Conservation (phyloP, 1,284 basidiomycete genomes). For the Tylopilus orsonianus region DNA sequence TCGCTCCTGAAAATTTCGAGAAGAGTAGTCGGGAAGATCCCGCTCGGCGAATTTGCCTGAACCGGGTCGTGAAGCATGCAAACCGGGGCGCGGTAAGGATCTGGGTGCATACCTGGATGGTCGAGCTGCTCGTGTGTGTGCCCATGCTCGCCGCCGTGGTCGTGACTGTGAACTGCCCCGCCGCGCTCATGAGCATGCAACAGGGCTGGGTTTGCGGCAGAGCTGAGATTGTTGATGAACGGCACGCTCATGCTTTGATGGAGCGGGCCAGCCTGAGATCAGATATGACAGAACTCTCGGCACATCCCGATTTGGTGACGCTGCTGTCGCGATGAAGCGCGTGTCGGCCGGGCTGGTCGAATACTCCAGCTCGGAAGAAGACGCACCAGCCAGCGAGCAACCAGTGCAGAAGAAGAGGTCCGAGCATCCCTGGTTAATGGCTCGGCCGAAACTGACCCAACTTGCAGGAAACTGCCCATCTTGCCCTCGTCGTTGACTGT, state of each 20-base stretch:
- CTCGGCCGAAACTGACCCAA: conserved; percentile 12
- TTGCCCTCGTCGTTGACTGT: conserved; percentile 50
- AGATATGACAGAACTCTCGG: conserved; percentile 11
- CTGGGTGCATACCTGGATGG: conserved; percentile 64
- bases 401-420: conserved; percentile 32
- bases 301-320: conserved; percentile 18
- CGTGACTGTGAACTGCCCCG: conserved; percentile 33
- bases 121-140: conserved; percentile 92
- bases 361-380: conserved; percentile 38
- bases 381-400: conserved; percentile 7
- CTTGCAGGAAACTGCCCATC: conserved; percentile 56
- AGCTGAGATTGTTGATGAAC: conserved; percentile 67
- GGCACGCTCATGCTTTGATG: conserved; percentile 52
- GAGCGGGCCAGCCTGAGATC: conserved; percentile 5
- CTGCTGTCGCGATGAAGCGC: conserved; percentile 28
- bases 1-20: conserved; percentile 86
- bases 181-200: conserved; percentile 43
- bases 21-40: conserved; percentile 86
- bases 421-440: background rate
- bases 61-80: conserved; percentile 9
- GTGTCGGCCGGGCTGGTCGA: conserved; percentile 24
- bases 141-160: conserved; percentile 70
- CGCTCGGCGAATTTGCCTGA: conserved; percentile 90
- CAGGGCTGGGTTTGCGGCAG: conserved; percentile 33
- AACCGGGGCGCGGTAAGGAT: conserved; percentile 1